These are phyloP conservation scores for Calvatia gigantea DNA, from an alignment of 768 basidiomycete species.

Conservation along the genomic window DNA sequence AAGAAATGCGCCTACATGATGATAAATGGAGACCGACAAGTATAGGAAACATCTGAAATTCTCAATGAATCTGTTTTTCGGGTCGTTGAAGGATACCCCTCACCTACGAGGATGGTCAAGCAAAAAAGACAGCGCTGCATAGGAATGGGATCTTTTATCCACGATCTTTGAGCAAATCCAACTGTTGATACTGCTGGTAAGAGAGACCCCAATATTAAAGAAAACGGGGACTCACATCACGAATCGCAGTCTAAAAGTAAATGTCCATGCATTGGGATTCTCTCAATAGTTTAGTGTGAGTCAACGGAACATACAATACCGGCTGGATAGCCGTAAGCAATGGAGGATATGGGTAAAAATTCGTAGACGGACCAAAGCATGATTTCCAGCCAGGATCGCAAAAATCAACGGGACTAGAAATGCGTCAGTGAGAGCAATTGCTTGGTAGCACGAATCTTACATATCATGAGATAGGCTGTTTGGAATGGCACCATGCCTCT, in stretches of 20 bases:
- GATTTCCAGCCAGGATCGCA: conserved; percentile 73
- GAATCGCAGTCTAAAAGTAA: conserved; percentile 47
- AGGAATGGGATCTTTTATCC: conserved; percentile 36
- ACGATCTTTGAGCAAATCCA: conserved; percentile 59
- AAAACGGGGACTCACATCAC: conserved; percentile 43
- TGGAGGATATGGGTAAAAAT: background rate
- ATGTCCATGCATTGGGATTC: background rate
- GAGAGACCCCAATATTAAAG: background rate
- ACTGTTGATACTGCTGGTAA: conserved; percentile 29
- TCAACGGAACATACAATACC: background rate
- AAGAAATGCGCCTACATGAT: background rate
- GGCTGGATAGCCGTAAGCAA: background rate
- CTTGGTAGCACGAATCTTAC: conserved; percentile 22
- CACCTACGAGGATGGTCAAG: conserved; percentile 75
- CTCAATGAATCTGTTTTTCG: background rate
- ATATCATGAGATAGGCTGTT: conserved; percentile 60
- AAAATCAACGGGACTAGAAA: conserved; percentile 48
- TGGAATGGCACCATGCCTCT: conserved; percentile 73
- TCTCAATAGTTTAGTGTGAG: background rate
- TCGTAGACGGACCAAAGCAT: conserved; percentile 53
- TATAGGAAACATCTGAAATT: conserved; percentile 59
- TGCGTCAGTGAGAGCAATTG: background rate
- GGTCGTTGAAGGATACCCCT: background rate
- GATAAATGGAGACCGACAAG: conserved; percentile 29
- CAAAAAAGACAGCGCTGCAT: conserved; percentile 64